phyloP scores from a whole-genome alignment of 2,329 filamentous ascomycete genomes.

The Colletotrichum plurivorum region DNA sequence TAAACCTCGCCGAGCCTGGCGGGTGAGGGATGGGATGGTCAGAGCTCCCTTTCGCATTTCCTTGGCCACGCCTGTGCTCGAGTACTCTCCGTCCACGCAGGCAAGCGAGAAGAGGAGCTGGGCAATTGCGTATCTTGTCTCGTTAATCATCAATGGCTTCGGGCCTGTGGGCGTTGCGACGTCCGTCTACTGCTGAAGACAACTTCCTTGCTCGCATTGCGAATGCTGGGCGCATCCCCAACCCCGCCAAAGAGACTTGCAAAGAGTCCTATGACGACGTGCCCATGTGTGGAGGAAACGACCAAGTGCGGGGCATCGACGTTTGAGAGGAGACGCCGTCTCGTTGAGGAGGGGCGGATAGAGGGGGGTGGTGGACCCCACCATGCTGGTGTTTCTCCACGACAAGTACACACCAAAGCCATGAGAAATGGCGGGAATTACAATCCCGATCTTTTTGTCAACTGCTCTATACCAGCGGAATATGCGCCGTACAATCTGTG shows the following conservation, averaged over 20 bases:
- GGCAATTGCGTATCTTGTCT: constrained; percentile 14
- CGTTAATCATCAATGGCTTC: background rate
- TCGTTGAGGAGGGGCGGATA: constrained; percentile 25
- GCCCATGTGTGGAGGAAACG: constrained; percentile 36
- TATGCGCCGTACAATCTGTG: no score
- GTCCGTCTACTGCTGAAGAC: background rate
- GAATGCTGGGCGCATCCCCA: constrained; percentile 19
- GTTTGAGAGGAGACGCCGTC: constrained; percentile 28
- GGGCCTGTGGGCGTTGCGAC: background rate
- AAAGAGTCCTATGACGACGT: constrained; percentile 38
- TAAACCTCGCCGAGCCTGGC: constrained; percentile 23
- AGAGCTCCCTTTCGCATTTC: constrained; percentile 27
- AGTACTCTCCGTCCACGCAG: background rate
- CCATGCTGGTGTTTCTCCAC: constrained; percentile 32
- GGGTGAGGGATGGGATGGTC: constrained; percentile 9
- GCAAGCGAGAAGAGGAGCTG: constrained; percentile 2
- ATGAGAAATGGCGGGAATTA: background rate
- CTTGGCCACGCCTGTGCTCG: constrained; percentile 1
- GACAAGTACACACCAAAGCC: background rate
- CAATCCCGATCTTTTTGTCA: no score
- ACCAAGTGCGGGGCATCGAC: constrained; percentile 34
- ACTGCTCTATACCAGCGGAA: no score
- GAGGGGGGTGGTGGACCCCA: constrained; percentile 26
- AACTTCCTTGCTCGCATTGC: background rate
- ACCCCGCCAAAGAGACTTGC: constrained; percentile 39